Evolutionary conservation across 768 basidiomycete genomes (phyloP).

Genomic region (Pleurotus eryngii): DNA sequence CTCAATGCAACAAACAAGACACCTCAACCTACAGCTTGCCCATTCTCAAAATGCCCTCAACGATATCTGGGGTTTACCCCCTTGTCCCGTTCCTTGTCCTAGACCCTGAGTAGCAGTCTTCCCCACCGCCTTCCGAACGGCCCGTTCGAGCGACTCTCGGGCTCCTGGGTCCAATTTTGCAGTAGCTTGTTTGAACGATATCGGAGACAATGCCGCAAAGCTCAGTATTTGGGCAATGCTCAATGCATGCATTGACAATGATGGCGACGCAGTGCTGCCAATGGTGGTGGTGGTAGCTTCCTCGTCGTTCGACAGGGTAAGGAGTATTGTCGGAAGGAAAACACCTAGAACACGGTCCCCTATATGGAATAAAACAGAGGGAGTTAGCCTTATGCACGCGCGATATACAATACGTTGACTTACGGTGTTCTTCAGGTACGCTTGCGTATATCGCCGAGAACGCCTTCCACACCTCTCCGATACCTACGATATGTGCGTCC

Average conservation of each 20-base stretch:
- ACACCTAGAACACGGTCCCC: constrained; percentile 68
- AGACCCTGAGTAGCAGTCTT: constrained; percentile 28
- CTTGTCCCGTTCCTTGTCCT: constrained; percentile 22
- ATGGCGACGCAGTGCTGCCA: constrained; percentile 22
- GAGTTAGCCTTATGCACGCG: no score
- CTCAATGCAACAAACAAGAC: background rate
- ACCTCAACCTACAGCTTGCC: no score
- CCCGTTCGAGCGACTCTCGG: constrained; percentile 67
- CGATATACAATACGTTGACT: no score
- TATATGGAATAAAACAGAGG: constrained; percentile 20
- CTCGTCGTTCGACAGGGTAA: constrained; percentile 59
- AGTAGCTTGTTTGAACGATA: constrained; percentile 84
- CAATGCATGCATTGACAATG: constrained; percentile 44
- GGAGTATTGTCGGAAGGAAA: constrained; percentile 69
- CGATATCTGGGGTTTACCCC: constrained; percentile 73
- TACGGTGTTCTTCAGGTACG: constrained; percentile 40
- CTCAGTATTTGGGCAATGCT: constrained; percentile 68
- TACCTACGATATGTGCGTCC: constrained; percentile 54
- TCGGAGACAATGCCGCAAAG: constrained; percentile 68
- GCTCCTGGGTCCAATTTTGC: constrained; percentile 55
- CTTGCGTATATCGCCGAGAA: constrained; percentile 62
- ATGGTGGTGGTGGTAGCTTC: no score
- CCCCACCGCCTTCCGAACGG: constrained; percentile 73
- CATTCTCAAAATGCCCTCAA: constrained; percentile 57
- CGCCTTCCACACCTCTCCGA: constrained; percentile 82